Base-by-base conservation (phyloP, 2,329 filamentous ascomycete species). In the Fusarium circinatum region DNA sequence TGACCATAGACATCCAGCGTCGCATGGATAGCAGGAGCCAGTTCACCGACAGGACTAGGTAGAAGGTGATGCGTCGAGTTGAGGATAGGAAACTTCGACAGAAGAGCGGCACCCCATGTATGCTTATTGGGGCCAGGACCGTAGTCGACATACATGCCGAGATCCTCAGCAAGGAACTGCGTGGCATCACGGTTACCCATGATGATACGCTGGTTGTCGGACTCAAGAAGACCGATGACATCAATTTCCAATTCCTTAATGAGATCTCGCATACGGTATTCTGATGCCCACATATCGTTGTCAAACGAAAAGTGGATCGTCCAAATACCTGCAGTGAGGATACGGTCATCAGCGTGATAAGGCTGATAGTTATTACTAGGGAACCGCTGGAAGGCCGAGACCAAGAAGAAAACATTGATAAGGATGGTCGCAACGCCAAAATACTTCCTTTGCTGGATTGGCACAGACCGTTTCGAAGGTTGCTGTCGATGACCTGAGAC, bases 181-280 rank as follows among this genome's bases (percentile, higher is more conserved):
- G 96, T 98, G 14, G 94, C 93, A 81, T 99, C 96, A 75, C 96
- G 93, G 84, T 98, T 99, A 79, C 96, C 96, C 96, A 98, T 99
- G 86, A 99, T 99, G 84, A 99, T 98, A 76, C 96, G 94, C 84
- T 99, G 96, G 41, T 94, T 89, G 81, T 99, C 96, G 2, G 93
- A 93, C 83, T 99, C 96, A 2, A 99, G 88, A 26, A 99, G 89
- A n/a, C 96, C 96, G 52, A 99, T 89, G 10, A 99, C 94, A 79
- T 99, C 96, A n/a, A 99, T 86, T 83, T 99, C 96, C n/a, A 98
- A 86, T 79, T 98, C 96, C 79, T 94, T 91, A 83, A 98, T 92
- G 20, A 97, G 87, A 85, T 98, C 92, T 66, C 94, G 93, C 91
- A 98, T 97, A 72, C 96, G 95, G 77, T 93, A 91, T 83, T 99